Percentiles rank a stretch among this genome's conserved stretches.
These are phyloP conservation scores for Aspergillus sp. DNA, from an alignment of 2,329 filamentous ascomycete species.

Conservation along the genomic window DNA sequence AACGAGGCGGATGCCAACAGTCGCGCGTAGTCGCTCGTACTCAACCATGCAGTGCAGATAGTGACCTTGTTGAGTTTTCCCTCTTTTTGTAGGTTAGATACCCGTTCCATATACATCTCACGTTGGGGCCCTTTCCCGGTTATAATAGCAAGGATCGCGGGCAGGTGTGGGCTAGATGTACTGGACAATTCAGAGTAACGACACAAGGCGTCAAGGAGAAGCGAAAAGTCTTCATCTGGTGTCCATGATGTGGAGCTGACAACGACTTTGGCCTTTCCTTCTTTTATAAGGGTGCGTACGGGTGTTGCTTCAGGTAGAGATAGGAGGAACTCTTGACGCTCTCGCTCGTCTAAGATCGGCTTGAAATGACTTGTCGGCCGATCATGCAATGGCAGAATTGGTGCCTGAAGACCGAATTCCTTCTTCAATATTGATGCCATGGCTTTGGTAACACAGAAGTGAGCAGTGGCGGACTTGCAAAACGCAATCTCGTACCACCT, in stretches of 20 bases:
- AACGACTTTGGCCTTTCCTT: constrained; percentile 65
- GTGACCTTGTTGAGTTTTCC: constrained; percentile 68
- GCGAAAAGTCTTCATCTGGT: constrained; percentile 87
- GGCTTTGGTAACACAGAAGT: constrained; percentile 85
- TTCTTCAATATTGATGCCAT: constrained; percentile 74
- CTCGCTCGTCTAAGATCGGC: constrained; percentile 56
- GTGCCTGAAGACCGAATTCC: constrained; percentile 65
- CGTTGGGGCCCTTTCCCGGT: constrained; percentile 92
- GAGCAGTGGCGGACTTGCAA: constrained; percentile 66
- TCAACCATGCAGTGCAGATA: constrained; percentile 82
- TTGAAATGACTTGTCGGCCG: constrained; percentile 80
- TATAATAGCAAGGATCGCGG: constrained; percentile 79
- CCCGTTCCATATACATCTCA: constrained; percentile 67
- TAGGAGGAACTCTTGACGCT: constrained; percentile 62
- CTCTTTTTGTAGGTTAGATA: constrained; percentile 60
- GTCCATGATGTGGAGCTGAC: constrained; percentile 98
- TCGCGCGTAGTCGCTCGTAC: constrained; percentile 76
- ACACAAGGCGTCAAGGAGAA: constrained; percentile 80
- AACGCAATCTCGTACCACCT: constrained; percentile 74
- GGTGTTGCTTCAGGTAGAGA: constrained; percentile 64
- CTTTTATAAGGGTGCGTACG: constrained; percentile 59
- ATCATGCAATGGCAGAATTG: constrained; percentile 77
- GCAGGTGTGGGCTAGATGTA: constrained; percentile 50
- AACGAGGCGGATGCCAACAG: constrained; percentile 84
- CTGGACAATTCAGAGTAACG: constrained; percentile 62